Conservation (phyloP, 2,329 filamentous ascomycete species). For the Aspergillus vadensis region DNA sequence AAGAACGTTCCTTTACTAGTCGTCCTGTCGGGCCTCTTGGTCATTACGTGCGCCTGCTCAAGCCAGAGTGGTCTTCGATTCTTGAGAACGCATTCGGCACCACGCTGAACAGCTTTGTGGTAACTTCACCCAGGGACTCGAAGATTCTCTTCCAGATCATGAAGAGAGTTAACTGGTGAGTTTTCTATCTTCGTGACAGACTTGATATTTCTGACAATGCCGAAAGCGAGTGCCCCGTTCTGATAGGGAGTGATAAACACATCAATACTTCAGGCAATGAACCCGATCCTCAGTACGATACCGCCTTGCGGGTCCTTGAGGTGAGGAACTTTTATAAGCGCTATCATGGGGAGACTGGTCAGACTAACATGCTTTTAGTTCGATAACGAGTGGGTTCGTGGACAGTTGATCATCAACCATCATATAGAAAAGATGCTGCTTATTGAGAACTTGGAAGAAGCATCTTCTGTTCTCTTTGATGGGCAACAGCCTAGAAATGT, state of each 20-base stretch:
- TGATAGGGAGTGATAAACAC: conserved; percentile 64
- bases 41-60: conserved; percentile 70
- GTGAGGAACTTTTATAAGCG: conserved; percentile 35
- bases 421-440: conserved; percentile 82
- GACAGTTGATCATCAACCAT: conserved; percentile 80
- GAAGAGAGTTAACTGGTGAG: conserved; percentile 57
- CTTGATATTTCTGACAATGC: conserved; percentile 18
- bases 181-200: conserved; percentile 9
- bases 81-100: conserved; percentile 76
- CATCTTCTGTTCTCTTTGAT: conserved; percentile 68
- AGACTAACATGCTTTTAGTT: conserved; percentile 54
- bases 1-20: conserved; percentile 67
- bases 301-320: conserved; percentile 74
- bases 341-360: neutral
- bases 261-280: conserved; percentile 66
- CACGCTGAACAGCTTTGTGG: conserved; percentile 74
- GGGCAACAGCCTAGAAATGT: conserved; percentile 68
- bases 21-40: conserved; percentile 85
- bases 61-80: conserved; percentile 80
- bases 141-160: conserved; percentile 68
- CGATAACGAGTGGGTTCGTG: conserved; percentile 74
- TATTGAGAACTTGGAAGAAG: conserved; percentile 68
- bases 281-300: conserved; percentile 71
- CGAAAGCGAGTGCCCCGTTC: conserved; percentile 57
- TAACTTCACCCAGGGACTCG: conserved; percentile 75